Evolutionary conservation across 768 basidiomycete species (phyloP).

Genomic region (Lactarius indigo): DNA sequence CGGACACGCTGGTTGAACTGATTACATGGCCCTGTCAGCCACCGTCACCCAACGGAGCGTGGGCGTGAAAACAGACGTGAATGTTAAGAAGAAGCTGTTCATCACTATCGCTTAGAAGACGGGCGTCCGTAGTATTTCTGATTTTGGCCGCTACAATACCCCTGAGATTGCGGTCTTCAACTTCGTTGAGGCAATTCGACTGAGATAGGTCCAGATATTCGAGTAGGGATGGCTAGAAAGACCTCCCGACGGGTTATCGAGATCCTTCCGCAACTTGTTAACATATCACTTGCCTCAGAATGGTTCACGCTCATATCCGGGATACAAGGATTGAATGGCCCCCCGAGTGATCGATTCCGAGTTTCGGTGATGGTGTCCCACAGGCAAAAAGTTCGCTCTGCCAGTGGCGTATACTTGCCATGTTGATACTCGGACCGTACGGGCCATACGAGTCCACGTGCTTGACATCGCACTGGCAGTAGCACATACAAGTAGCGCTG

Average conservation of each 20-base stretch:
- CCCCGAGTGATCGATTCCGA: background rate
- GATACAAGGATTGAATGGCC: background rate
- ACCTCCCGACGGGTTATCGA: conserved; percentile 3
- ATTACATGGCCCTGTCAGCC: background rate
- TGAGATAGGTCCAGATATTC: conserved; percentile 37
- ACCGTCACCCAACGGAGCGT: background rate
- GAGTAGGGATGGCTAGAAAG: conserved; percentile 14
- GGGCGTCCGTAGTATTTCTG: conserved; percentile 43
- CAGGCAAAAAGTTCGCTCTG: no score
- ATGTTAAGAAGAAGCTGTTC: conserved; percentile 69
- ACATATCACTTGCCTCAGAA: conserved; percentile 14
- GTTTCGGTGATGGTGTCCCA: background rate
- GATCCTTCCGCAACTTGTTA: background rate
- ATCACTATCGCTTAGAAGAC: conserved; percentile 66
- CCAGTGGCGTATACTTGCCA: no score
- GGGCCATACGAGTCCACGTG: background rate
- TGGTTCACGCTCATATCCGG: conserved; percentile 9
- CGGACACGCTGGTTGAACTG: conserved; percentile 72
- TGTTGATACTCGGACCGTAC: background rate
- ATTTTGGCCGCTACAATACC: conserved; percentile 45
- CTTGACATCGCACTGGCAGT: no score
- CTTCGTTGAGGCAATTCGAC: conserved; percentile 69
- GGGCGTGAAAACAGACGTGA: conserved; percentile 42
- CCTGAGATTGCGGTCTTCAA: conserved; percentile 46
- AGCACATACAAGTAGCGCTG: no score